Evolutionary conservation across 768 basidiomycete species (phyloP).

Genomic region (Podaxis sp.): DNA sequence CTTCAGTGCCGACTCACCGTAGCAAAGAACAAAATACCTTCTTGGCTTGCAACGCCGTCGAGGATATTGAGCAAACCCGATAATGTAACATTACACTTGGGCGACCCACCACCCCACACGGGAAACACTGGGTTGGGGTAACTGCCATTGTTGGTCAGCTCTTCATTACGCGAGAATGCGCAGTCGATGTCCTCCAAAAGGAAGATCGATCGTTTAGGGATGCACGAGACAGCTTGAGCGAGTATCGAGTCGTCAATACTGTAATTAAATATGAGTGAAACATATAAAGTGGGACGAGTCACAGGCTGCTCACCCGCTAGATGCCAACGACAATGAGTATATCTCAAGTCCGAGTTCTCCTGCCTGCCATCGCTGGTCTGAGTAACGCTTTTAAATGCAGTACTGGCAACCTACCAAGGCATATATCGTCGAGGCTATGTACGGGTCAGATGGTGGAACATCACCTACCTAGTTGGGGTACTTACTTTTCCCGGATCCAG

Average conservation of each 20-base stretch:
- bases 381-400: neutral
- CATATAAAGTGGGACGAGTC: neutral
- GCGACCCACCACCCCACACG: conserved; percentile 14
- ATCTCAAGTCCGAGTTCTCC: conserved; percentile 79
- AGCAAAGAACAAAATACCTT: conserved; percentile 58
- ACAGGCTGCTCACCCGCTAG: conserved; percentile 35
- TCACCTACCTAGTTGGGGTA: conserved; percentile 18
- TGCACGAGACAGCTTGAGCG: conserved; percentile 37
- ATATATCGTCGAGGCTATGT: conserved; percentile 47
- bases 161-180: conserved; percentile 48
- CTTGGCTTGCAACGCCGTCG: conserved; percentile 57
- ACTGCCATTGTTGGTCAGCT: neutral
- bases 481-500: conserved; percentile 58
- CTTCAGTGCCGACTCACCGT: conserved; percentile 33
- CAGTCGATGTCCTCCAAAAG: conserved; percentile 61
- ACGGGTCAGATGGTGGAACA: conserved; percentile 26
- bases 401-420: conserved; percentile 34
- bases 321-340: conserved; percentile 55
- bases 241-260: conserved; percentile 50
- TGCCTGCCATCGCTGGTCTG: conserved; percentile 26
- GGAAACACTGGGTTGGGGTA: conserved; percentile 7
- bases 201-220: conserved; percentile 50
- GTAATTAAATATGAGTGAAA: neutral
- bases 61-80: conserved; percentile 55
- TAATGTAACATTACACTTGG: conserved; percentile 39